Evolutionary conservation across 2,329 filamentous ascomycete species (phyloP), one percentile per base, ranked within the genome.

Genomic region (Colletotrichum sojae): DNA sequence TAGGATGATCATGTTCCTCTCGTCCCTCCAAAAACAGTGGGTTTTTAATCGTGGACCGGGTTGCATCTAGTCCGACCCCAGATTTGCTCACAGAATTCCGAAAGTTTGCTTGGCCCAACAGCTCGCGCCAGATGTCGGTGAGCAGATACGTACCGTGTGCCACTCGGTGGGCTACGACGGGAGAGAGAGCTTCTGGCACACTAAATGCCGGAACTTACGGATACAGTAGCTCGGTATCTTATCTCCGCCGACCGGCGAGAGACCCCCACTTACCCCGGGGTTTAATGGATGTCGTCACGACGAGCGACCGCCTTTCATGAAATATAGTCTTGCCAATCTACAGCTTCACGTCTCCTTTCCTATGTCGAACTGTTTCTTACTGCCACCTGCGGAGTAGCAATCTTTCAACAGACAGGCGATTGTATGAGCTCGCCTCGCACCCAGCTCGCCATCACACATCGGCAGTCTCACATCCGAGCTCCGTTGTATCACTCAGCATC

Each of bases 201-300:
- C 16, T 13, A 43, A n/a, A 25, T 27, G 49, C 62, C 66, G 67
- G 55, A 69, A 55, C 67, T 61, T 67, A 59, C 31, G 31, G 31
- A 36, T 36, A 36, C 61, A 52, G 43, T 16, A 69, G 62, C 45
- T 67, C 31, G 57, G 15, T 70, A 68, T 70, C 67, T 70, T 70
- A 70, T 70, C 67, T 70, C 67, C 67, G 67, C 48, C 63, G 40
- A 54, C 46, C 48, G 67, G 67, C 56, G 31, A 67, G 25, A 18
- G 46, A 27, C 53, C 67, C 67, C 67, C 67, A 68, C 67, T 45
- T 70, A 22, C 52, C 46, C 64, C 54, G 46, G 57, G 46, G 57
- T 53, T 39, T 39, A 63, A 70, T 70, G 67, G 27, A 68, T 70
- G 67, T 70, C 67, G 67, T 70, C 67, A 69, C 66, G 31, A 36